Conservation (phyloP, 2,329 filamentous ascomycete genomes). For the Diaporthe ampelina region DNA sequence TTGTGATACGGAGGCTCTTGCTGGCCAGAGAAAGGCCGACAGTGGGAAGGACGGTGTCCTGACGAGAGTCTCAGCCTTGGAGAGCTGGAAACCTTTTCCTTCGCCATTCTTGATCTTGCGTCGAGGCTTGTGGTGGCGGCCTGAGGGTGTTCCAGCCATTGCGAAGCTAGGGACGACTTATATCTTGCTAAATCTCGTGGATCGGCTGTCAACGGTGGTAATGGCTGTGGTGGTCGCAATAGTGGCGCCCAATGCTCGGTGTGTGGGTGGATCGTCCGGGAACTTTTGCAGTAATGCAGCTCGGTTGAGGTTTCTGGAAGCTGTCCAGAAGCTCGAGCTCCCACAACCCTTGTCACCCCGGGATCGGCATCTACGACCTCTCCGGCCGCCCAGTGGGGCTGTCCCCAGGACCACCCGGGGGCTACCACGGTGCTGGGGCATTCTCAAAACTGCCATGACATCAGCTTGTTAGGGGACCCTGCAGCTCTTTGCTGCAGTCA, state of each 20-base stretch:
- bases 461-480: constrained; percentile 29
- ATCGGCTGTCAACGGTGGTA: not conserved
- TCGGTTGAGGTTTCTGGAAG: constrained; percentile 36
- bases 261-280: constrained; percentile 15
- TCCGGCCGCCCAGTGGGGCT: constrained; percentile 28
- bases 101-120: constrained; percentile 65
- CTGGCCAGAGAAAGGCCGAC: constrained; percentile 94
- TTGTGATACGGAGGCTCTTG: constrained; percentile 85
- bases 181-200: not conserved
- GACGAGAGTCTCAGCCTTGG: constrained; percentile 60
- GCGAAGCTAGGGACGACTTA: constrained; percentile 1
- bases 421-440: not conserved
- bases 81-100: constrained; percentile 49
- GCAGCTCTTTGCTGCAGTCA: constrained; percentile 27
- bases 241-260: not conserved
- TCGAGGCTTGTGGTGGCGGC: constrained; percentile 71
- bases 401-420: not conserved
- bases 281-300: not conserved
- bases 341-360: constrained; percentile 33
- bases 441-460: constrained; percentile 1
- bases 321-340: constrained; percentile 37
- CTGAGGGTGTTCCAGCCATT: constrained; percentile 63
- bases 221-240: constrained; percentile 16
- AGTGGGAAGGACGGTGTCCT: constrained; percentile 85
- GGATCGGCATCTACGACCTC: constrained; percentile 31